phyloP scores from a whole-genome alignment of 2,329 filamentous ascomycete species.

The Beauveria brongniartii region DNA sequence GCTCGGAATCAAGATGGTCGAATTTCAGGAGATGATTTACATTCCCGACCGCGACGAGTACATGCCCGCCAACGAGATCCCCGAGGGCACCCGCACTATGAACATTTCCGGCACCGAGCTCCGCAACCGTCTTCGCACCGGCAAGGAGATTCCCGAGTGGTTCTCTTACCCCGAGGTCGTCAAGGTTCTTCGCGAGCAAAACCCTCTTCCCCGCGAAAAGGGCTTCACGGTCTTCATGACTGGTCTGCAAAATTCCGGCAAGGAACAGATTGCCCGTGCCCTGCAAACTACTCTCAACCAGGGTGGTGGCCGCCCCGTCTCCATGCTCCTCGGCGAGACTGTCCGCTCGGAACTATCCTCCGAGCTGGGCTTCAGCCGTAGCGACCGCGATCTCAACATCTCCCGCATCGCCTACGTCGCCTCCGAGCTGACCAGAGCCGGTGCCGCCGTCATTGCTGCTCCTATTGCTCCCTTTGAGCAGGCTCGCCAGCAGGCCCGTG shows the following conservation, averaged over 20 bases:
- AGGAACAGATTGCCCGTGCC: constrained; percentile 91
- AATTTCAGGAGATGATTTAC: constrained; percentile 99
- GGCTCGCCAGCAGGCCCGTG: constrained; percentile 67
- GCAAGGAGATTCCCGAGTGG: constrained; percentile 95
- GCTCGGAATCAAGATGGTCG: constrained; percentile 96
- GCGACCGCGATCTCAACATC: constrained; percentile 93
- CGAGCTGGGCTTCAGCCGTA: constrained; percentile 88
- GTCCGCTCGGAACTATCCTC: constrained; percentile 88
- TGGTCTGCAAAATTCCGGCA: constrained; percentile 92
- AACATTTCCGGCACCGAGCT: constrained; percentile 89
- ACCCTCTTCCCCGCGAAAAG: constrained; percentile 83
- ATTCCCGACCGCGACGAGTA: constrained; percentile 97
- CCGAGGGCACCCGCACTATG: constrained; percentile 72
- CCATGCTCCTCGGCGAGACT: constrained; percentile 89
- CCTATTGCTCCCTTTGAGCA: constrained; percentile 90
- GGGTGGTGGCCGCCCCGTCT: constrained; percentile 90
- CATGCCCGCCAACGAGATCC: constrained; percentile 83
- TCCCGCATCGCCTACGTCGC: constrained; percentile 94
- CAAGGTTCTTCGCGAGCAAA: constrained; percentile 89
- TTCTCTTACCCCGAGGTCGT: constrained; percentile 99
- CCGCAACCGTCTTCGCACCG: constrained; percentile 80
- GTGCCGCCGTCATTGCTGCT: constrained; percentile 89
- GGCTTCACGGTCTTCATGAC: constrained; percentile 98
- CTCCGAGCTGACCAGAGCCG: constrained; percentile 84
- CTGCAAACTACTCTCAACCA: constrained; percentile 97